These are phyloP conservation scores for Cordyceps cateniannulata DNA, from an alignment of 2,329 filamentous ascomycete species.

Conservation along the genomic window DNA sequence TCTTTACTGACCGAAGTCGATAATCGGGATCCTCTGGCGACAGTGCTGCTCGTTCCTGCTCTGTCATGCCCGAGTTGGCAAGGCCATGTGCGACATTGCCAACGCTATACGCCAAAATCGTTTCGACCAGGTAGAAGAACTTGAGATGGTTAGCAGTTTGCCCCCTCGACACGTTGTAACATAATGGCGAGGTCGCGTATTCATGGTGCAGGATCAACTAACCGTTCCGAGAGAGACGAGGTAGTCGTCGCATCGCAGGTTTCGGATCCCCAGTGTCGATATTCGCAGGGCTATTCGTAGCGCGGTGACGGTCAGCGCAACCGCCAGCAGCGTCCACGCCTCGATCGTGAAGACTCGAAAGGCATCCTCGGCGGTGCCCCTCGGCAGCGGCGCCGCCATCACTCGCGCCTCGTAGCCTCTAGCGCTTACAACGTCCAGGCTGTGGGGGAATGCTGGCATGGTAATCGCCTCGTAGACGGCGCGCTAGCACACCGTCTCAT, in stretches of 20 bases:
- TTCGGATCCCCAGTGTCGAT: conserved; percentile 2
- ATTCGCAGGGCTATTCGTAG: not conserved
- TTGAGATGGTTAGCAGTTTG: not conserved
- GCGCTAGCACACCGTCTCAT: not conserved
- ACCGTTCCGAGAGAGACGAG: conserved; percentile 10
- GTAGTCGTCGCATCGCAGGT: conserved; percentile 9
- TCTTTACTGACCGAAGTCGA: conserved; percentile 16
- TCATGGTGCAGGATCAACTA: not conserved
- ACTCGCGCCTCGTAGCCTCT: not conserved
- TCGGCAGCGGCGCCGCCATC: not conserved
- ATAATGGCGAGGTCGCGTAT: too few relatives aligned
- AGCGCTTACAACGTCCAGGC: not conserved
- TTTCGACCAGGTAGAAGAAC: conserved; percentile 20
- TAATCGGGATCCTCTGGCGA: conserved; percentile 36
- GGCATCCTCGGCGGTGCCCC: not conserved
- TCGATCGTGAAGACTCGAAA: conserved; percentile 6
- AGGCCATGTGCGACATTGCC: conserved; percentile 35
- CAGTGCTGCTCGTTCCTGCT: conserved; percentile 35
- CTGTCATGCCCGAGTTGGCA: conserved; percentile 45
- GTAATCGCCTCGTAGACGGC: not conserved
- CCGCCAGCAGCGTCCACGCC: conserved; percentile 1
- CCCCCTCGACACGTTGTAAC: too few relatives aligned
- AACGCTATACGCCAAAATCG: conserved; percentile 28
- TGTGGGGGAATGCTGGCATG: not conserved
- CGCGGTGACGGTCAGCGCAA: not conserved